Evolutionary conservation across 148 eudicot genomes (phyloP).

Genomic region (Vaccinium macrocarpon): DNA sequence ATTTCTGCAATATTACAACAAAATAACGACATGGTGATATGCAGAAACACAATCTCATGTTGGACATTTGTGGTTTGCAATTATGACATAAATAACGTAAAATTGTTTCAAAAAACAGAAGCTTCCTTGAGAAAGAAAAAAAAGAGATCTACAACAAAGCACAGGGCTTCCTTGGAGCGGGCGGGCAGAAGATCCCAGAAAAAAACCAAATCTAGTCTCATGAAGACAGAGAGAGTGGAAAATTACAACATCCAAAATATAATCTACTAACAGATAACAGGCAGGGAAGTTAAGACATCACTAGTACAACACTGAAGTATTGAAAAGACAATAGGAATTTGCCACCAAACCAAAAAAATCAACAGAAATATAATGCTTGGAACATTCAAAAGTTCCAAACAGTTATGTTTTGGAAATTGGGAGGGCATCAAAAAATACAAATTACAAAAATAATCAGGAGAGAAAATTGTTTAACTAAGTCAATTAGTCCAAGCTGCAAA

Average conservation of each 20-base stretch:
- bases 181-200: neutral
- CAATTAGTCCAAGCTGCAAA: conserved; percentile 4
- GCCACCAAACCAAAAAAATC: neutral
- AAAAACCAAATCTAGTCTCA: neutral
- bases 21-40: neutral
- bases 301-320: neutral
- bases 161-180: neutral
- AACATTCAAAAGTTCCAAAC: neutral
- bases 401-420: neutral
- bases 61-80: neutral
- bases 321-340: neutral
- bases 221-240: neutral
- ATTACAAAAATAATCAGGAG: neutral
- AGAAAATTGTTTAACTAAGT: neutral
- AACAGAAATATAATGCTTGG: neutral
- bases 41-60: neutral
- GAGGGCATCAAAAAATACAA: neutral
- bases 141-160: neutral
- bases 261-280: neutral
- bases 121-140: neutral
- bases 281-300: neutral
- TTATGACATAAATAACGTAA: neutral
- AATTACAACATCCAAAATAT: conserved; percentile 5
- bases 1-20: neutral
- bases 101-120: neutral